phyloP scores from a whole-genome alignment of 257 asterid species.

The Gynochthodes officinalis region DNA sequence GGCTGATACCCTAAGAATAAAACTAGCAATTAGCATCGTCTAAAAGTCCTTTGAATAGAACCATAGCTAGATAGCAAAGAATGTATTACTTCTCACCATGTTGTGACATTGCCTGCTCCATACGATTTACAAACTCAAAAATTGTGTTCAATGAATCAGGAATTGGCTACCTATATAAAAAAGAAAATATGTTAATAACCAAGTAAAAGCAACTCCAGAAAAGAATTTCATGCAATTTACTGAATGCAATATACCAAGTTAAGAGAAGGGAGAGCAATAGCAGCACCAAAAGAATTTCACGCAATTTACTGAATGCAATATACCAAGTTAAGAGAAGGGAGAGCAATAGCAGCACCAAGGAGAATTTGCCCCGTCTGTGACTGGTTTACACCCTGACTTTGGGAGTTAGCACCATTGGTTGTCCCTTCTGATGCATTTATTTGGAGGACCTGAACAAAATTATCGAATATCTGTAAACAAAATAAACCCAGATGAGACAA shows the following conservation, averaged over 20 bases:
- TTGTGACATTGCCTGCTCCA: constrained; percentile 65
- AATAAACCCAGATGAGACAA: not conserved
- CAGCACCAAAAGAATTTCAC: constrained; percentile 56
- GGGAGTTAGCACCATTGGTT: constrained; percentile 42
- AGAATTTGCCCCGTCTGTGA: constrained; percentile 54
- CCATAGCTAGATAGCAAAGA: constrained; percentile 15
- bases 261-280: constrained; percentile 61
- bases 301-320: not conserved
- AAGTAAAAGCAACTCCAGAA: constrained; percentile 2
- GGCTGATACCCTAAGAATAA: constrained; percentile 42
- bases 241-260: constrained; percentile 43
- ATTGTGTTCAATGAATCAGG: constrained; percentile 91
- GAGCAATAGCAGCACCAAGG: constrained; percentile 59
- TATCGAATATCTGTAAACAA: constrained; percentile 18
- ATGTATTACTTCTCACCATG: constrained; percentile 43
- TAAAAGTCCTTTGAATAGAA: constrained; percentile 15
- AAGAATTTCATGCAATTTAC: not conserved
- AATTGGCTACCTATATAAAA: constrained; percentile 56
- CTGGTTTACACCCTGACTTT: constrained; percentile 53
- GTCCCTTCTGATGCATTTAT: constrained; percentile 57
- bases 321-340: constrained; percentile 76
- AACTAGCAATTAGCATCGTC: constrained; percentile 12
- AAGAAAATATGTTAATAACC: constrained; percentile 21
- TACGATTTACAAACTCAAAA: constrained; percentile 65
- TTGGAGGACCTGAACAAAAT: constrained; percentile 33